Conservation (phyloP, 176 grass and related monocot species). For the Juncus effusus region DNA sequence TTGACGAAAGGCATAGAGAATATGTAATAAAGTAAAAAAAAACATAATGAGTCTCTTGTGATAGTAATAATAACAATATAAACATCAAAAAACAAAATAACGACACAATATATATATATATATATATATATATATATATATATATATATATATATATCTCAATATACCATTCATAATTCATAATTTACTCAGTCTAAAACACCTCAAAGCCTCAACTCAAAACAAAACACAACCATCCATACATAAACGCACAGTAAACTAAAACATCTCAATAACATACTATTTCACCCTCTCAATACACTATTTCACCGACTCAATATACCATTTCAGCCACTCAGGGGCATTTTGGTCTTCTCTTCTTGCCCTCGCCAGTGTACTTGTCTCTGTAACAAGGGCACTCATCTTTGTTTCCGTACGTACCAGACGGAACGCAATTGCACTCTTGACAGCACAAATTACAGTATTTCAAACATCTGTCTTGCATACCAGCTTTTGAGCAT, state of each 20-base stretch:
- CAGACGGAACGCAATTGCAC: constrained; percentile 84
- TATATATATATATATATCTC: not conserved
- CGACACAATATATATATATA: not conserved
- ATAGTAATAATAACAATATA: too few species aligned
- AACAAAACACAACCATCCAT: too few species aligned
- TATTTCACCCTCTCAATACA: not conserved
- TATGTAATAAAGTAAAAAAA: too few species aligned
- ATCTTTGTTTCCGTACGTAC: constrained; percentile 78
- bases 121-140: too few species aligned
- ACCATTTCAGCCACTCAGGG: constrained; percentile 33
- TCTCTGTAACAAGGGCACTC: constrained; percentile 98
- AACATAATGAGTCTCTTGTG: too few species aligned
- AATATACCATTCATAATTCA: not conserved
- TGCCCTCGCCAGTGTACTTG: constrained; percentile 61
- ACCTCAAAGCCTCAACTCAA: too few species aligned
- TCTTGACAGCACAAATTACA: constrained; percentile 72
- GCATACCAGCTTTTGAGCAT: constrained; percentile 83
- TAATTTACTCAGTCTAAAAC: not conserved
- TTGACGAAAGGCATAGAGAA: too few species aligned
- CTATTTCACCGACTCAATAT: not conserved
- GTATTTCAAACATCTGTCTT: constrained; percentile 88
- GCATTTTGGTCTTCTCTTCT: constrained; percentile 71
- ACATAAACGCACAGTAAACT: not conserved
- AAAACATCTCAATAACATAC: constrained; percentile 8
- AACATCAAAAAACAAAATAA: too few species aligned